Percentiles rank a stretch among this genome's conserved stretches.
These are phyloP conservation scores for Phytopythium sindhum DNA, from an alignment of 352 stramenopile species.

Conservation along the genomic window DNA sequence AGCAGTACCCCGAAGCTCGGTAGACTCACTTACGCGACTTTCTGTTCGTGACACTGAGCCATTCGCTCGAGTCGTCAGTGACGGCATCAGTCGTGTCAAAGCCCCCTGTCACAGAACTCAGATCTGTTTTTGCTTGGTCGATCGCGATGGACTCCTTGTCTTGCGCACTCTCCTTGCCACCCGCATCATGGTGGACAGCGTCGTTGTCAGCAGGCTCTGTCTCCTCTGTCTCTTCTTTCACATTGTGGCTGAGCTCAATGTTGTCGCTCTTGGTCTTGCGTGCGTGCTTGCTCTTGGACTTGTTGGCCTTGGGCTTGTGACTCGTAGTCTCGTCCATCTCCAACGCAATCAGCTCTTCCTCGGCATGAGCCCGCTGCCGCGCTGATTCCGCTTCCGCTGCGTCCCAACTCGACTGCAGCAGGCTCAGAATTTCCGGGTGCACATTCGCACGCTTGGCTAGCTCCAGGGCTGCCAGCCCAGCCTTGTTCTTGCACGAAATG, in stretches of 20 bases:
- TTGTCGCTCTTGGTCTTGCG: background rate
- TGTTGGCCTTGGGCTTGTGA: slow-evolving; percentile 42
- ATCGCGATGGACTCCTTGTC: background rate
- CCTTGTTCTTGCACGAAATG: slow-evolving; percentile 14
- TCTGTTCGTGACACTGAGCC: background rate
- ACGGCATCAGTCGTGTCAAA: background rate
- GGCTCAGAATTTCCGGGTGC: slow-evolving; percentile 16
- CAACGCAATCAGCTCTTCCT: slow-evolving; percentile 25
- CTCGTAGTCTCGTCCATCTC: slow-evolving; percentile 21
- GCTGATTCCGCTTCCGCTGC: slow-evolving; percentile 19
- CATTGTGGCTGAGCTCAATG: background rate
- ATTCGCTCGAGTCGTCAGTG: background rate
- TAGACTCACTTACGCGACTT: background rate
- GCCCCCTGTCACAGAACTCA: background rate
- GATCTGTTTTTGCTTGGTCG: background rate
- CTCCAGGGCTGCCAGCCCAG: slow-evolving; percentile 13
- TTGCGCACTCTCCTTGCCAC: background rate
- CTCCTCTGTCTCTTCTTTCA: background rate
- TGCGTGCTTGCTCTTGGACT: slow-evolving; percentile 30
- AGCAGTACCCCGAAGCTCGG: background rate
- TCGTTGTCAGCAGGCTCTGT: background rate
- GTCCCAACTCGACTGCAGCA: slow-evolving; percentile 18
- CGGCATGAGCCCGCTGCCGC: slow-evolving; percentile 18
- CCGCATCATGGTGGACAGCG: background rate
- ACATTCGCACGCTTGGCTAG: slow-evolving; percentile 10